Evolutionary conservation across 768 basidiomycete genomes (phyloP).

Genomic region (Hypholoma fasciculare): DNA sequence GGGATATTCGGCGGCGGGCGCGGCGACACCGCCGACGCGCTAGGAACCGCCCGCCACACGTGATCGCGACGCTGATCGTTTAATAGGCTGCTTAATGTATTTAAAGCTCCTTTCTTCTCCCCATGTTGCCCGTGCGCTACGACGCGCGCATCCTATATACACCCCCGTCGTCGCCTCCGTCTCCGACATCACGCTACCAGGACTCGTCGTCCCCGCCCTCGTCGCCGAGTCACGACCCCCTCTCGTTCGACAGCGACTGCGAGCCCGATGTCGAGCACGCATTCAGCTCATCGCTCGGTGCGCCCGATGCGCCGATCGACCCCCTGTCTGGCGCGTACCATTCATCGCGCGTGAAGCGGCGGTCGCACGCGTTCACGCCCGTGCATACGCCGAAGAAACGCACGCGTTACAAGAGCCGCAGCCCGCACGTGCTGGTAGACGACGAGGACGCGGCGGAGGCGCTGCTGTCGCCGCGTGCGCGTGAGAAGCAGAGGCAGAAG

Average conservation of each 20-base stretch:
- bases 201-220: slow-evolving; percentile 7
- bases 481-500: slow-evolving; percentile 1
- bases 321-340: slow-evolving; percentile 64
- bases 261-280: slow-evolving; percentile 1
- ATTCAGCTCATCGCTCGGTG: background rate
- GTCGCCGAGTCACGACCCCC: slow-evolving; percentile 1
- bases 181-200: background rate
- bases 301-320: slow-evolving; percentile 22
- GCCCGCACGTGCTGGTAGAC: background rate
- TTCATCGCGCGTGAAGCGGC: slow-evolving; percentile 30
- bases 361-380: slow-evolving; percentile 30
- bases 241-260: background rate
- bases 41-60: background rate
- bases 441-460: background rate
- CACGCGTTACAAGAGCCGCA: slow-evolving; percentile 17
- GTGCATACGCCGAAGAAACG: slow-evolving; percentile 19
- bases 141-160: background rate
- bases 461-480: background rate
- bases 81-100: background rate
- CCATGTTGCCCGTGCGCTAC: background rate
- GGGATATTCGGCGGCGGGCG: background rate
- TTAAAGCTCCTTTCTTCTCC: slow-evolving; percentile 3
- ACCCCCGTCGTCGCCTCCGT: slow-evolving; percentile 3
- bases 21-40: background rate
- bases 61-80: slow-evolving; percentile 7